A percentile compares a stretch with the other conserved stretches of the same genome.
Conservation (phyloP, 805 yeast genomes). For the Limtongia smithiae region DNA sequence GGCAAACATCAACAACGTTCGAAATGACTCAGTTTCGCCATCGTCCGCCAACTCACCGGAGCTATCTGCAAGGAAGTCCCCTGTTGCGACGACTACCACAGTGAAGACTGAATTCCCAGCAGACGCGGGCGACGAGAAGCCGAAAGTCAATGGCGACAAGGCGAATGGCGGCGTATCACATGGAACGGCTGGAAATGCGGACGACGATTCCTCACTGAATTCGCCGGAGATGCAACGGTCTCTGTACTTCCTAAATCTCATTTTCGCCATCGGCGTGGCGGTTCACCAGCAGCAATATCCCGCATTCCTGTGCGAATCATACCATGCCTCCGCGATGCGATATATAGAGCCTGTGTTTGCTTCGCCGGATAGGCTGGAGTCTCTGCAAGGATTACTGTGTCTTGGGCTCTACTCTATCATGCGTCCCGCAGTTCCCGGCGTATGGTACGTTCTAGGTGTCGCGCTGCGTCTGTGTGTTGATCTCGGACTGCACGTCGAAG, state of each 20-base stretch:
- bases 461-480: constrained; percentile 79
- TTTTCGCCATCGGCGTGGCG: constrained; percentile 78
- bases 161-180: not conserved
- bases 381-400: constrained; percentile 67
- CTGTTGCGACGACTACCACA: constrained; percentile 6
- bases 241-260: constrained; percentile 66
- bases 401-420: constrained; percentile 70
- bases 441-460: constrained; percentile 86
- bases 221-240: constrained; percentile 28
- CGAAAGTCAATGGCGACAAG: not conserved
- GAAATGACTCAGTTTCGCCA: constrained; percentile 20
- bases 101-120: constrained; percentile 18
- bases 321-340: constrained; percentile 60
- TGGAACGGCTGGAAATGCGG: constrained; percentile 2
- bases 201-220: constrained; percentile 11
- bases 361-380: constrained; percentile 61
- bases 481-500: constrained; percentile 76
- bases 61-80: not conserved
- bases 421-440: constrained; percentile 88
- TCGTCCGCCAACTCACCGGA: not conserved
- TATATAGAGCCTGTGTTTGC: constrained; percentile 56
- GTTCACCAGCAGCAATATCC: constrained; percentile 67
- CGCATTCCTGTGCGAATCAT: constrained; percentile 63
- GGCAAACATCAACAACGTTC: constrained; percentile 40
- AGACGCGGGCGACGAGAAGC: not conserved